Percentiles rank a stretch among this genome's conserved stretches.
Conservation (phyloP, 192 early-diverging fungal genomes). For the Helicostylum pulchrum region DNA sequence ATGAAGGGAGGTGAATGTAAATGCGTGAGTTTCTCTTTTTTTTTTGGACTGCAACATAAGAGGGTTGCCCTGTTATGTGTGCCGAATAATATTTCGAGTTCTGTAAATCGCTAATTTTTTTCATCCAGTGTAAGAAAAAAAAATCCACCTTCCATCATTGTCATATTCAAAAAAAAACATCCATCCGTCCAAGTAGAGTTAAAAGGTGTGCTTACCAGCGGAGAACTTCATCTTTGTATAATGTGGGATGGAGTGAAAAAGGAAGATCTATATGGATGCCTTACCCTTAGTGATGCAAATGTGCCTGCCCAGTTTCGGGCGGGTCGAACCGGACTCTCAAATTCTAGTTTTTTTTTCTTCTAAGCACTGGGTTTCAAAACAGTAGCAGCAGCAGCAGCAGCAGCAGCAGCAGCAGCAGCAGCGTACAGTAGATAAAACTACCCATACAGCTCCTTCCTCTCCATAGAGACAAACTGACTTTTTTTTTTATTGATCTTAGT, state of each 20-base stretch:
- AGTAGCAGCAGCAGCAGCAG: too few species aligned
- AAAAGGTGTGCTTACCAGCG: constrained; percentile 6
- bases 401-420: too few species aligned
- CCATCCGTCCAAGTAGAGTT: not conserved
- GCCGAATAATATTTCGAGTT: too few species aligned
- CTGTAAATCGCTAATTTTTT: not conserved
- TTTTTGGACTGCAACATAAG: too few species aligned
- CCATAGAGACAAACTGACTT: too few species aligned
- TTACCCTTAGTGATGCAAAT: constrained; percentile 10
- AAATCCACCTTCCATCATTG: constrained; percentile 8
- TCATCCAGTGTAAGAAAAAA: not conserved
- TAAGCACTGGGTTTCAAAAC: not conserved
- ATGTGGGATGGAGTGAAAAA: constrained; percentile 27
- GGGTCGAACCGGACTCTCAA: constrained; percentile 1
- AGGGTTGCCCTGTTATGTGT: too few species aligned
- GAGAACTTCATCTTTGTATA: constrained; percentile 25
- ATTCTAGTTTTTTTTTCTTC: not conserved
- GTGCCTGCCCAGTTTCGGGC: not conserved
- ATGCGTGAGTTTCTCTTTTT: not conserved
- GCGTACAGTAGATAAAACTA: too few species aligned
- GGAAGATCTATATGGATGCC: constrained; percentile 21
- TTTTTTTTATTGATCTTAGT: too few species aligned
- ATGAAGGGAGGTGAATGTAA: not conserved
- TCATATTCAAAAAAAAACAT: not conserved
- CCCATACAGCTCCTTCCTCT: too few species aligned